Conservation (phyloP, 129 eudicot genomes). For the Gnaphalium uliginosum region DNA sequence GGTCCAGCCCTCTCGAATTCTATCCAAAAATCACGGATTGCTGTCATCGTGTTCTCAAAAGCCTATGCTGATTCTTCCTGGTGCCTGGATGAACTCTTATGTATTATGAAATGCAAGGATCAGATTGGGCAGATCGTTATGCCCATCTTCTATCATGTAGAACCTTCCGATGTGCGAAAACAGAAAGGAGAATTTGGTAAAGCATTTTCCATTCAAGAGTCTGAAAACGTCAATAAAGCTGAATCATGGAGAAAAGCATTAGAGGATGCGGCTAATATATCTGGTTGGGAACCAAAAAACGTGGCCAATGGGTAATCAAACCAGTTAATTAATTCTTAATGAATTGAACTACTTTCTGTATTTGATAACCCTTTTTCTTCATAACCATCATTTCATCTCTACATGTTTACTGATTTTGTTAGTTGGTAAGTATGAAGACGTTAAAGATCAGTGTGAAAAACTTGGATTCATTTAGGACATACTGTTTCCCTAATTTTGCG, state of each 20-base stretch:
- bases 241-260: neutral
- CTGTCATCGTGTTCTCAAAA: slow-evolving; percentile 2
- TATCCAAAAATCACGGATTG: neutral
- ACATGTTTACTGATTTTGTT: no score
- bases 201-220: neutral
- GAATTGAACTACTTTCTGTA: neutral
- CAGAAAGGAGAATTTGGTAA: neutral
- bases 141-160: neutral
- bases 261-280: neutral
- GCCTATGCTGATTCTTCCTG: neutral
- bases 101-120: neutral
- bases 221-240: neutral
- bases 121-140: neutral
- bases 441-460: no score
- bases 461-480: no score
- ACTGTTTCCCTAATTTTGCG: neutral
- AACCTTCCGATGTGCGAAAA: neutral
- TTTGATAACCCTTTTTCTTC: neutral
- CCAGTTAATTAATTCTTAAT: no score
- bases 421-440: no score
- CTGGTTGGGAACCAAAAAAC: neutral
- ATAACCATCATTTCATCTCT: no score
- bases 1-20: no score
- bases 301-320: neutral
- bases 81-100: neutral